These are phyloP conservation scores for Neoscytalidium dimidiatum DNA, from an alignment of 2,329 filamentous ascomycete genomes.

Conservation along the genomic window DNA sequence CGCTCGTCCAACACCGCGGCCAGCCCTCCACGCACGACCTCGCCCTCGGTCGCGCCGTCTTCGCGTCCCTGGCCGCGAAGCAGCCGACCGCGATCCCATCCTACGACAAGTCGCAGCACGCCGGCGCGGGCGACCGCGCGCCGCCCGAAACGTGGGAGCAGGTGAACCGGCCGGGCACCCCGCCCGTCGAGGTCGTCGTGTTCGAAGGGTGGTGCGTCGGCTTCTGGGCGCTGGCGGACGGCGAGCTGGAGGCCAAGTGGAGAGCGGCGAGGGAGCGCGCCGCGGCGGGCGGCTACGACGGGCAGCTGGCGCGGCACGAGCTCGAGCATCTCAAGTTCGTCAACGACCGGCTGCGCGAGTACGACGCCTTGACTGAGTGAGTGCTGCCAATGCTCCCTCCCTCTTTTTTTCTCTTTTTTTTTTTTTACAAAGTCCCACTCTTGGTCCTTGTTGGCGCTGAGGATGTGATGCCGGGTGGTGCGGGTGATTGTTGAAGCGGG, in stretches of 20 bases:
- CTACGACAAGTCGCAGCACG: constrained; percentile 82
- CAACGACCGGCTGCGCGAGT: constrained; percentile 58
- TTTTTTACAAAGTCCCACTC: neutral
- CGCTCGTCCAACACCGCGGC: constrained; percentile 77
- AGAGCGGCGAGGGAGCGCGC: constrained; percentile 52
- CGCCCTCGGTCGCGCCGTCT: constrained; percentile 62
- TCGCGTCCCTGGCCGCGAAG: constrained; percentile 58
- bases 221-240: constrained; percentile 66
- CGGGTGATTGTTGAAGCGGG: neutral
- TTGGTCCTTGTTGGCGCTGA: neutral
- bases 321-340: constrained; percentile 57
- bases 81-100: constrained; percentile 64
- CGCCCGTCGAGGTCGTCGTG: constrained; percentile 66
- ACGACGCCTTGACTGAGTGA: constrained; percentile 60
- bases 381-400: constrained; percentile 20
- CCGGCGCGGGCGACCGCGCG: constrained; percentile 74
- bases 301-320: constrained; percentile 53
- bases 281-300: constrained; percentile 46
- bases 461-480: neutral
- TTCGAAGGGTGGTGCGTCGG: constrained; percentile 93
- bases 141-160: constrained; percentile 62
- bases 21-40: constrained; percentile 85
- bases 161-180: constrained; percentile 58
- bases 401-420: neutral
- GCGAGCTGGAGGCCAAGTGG: constrained; percentile 58